Percentiles rank a stretch among this genome's conserved stretches.
phyloP scores from a whole-genome alignment of 1,284 basidiomycete genomes.

The Wallemia ichthyophaga region DNA sequence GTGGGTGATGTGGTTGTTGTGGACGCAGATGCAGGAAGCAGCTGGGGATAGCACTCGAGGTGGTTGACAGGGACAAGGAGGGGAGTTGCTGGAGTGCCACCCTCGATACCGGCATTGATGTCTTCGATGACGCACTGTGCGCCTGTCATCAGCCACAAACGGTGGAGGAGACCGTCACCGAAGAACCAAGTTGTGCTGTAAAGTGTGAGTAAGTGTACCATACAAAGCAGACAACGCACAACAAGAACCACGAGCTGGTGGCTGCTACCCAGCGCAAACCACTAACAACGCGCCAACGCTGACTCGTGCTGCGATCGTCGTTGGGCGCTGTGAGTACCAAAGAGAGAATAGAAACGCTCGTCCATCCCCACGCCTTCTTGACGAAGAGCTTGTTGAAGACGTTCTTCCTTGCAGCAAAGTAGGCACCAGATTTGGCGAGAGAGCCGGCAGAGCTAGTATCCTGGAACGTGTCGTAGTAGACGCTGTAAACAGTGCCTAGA shows the following conservation, averaged over 20 bases:
- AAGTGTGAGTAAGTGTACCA: slow-evolving; percentile 6
- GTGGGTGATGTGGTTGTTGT: slow-evolving; percentile 22
- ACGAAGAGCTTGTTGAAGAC: slow-evolving; percentile 58
- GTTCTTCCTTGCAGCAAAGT: slow-evolving; percentile 58
- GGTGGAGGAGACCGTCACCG: slow-evolving; percentile 49
- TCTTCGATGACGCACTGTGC: slow-evolving; percentile 37
- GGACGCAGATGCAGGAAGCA: slow-evolving; percentile 11
- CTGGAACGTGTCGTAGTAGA: slow-evolving; percentile 26
- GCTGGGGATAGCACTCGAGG: slow-evolving; percentile 2
- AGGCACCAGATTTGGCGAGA: slow-evolving; percentile 34
- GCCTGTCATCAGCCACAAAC: slow-evolving; percentile 41
- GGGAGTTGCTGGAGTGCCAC: slow-evolving; percentile 6
- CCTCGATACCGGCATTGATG: neutral
- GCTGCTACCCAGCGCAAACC: neutral
- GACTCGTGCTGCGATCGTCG: neutral
- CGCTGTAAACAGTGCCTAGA: slow-evolving; percentile 25
- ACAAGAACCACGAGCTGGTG: neutral
- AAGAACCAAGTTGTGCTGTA: slow-evolving; percentile 55
- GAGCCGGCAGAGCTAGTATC: slow-evolving; percentile 38
- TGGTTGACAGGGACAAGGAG: slow-evolving; percentile 11
- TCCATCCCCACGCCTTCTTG: slow-evolving; percentile 80
- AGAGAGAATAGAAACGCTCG: slow-evolving; percentile 31
- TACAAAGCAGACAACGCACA: neutral
- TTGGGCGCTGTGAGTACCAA: slow-evolving; percentile 17
- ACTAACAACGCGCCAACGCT: neutral